Evolutionary conservation across 164 flowering plant species (phyloP), one percentile per base, ranked within the genome.

Genomic region (Magnolia sinica): DNA sequence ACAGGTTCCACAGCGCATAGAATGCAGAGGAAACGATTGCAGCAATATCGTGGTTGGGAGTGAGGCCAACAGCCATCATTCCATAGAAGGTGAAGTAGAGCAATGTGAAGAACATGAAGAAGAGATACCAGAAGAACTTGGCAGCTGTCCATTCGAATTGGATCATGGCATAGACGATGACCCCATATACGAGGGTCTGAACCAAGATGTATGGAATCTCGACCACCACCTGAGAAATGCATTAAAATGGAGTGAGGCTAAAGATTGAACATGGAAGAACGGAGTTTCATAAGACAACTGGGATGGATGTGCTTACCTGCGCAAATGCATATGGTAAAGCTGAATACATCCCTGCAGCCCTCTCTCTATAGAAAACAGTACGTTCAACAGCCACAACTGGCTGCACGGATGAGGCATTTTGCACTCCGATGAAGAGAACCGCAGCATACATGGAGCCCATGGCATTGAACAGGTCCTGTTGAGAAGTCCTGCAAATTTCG

Each of bases 401-500:
- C 68, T 84, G 89, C 70, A 89, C 91, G 3, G 92, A 82, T 37
- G 85, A 68, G n/a, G 85, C 83, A 79, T 88, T 88, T 80, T 88
- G 87, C 1, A 84, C 68, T 1, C 91, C 91, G 67, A 87, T 68
- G 76, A 89, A 88, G 13, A 86, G n/a, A 45, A 87, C 86, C 29
- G 91, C 89, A 59, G 87, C 76, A 71, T 89, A 85, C 90, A 88
- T 88, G 24, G 92, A 89, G 67, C 89, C 91, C 89, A 89, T 88
- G 18, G 88, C 88, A 71, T 89, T 88, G 64, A 85, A 77, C 59
- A 89, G 70, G 79, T 86, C 87, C 69, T 86, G 87, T 71, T 64
- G 69, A 65, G 4, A 83, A 16, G 16, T 11, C 74, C 88, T 86
- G 85, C 65, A 69, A 24, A 65, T 50, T 70, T n/a, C 19, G 18